These are phyloP conservation scores for Exophiala xenobiotica DNA, from an alignment of 2,329 filamentous ascomycete genomes.

Conservation along the genomic window DNA sequence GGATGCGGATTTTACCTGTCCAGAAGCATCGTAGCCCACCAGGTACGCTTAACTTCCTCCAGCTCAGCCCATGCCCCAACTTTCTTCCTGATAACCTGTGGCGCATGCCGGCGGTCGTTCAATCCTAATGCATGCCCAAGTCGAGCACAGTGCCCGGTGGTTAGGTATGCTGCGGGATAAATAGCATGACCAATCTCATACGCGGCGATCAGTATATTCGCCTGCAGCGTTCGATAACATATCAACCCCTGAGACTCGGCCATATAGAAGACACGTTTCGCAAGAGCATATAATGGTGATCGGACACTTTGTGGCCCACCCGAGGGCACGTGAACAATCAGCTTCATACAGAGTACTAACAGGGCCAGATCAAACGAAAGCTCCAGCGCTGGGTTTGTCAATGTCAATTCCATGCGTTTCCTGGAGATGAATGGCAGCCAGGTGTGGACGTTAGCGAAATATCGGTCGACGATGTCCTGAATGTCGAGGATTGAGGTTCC, in stretches of 20 bases:
- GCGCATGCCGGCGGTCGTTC: constrained; percentile 26
- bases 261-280: constrained; percentile 33
- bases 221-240: constrained; percentile 34
- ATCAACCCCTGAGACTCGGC: constrained; percentile 32
- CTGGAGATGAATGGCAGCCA: constrained; percentile 32
- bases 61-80: constrained; percentile 29
- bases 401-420: constrained; percentile 24
- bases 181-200: constrained; percentile 40
- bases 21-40: constrained; percentile 33
- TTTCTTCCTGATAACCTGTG: constrained; percentile 24
- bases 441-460: constrained; percentile 30
- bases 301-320: constrained; percentile 12
- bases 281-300: constrained; percentile 30
- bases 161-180: constrained; percentile 38
- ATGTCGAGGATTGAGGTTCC: constrained; percentile 28
- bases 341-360: constrained; percentile 35
- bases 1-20: constrained; percentile 24
- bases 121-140: constrained; percentile 29
- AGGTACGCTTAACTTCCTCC: constrained; percentile 30
- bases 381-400: constrained; percentile 29
- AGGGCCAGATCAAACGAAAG: constrained; percentile 31
- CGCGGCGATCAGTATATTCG: constrained; percentile 34
- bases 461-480: constrained; percentile 26
- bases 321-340: constrained; percentile 27
- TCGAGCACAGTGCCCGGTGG: constrained; percentile 29